These are phyloP conservation scores for Tetramitus jugosus DNA, from an alignment of 208 protist genomes.

Conservation along the genomic window DNA sequence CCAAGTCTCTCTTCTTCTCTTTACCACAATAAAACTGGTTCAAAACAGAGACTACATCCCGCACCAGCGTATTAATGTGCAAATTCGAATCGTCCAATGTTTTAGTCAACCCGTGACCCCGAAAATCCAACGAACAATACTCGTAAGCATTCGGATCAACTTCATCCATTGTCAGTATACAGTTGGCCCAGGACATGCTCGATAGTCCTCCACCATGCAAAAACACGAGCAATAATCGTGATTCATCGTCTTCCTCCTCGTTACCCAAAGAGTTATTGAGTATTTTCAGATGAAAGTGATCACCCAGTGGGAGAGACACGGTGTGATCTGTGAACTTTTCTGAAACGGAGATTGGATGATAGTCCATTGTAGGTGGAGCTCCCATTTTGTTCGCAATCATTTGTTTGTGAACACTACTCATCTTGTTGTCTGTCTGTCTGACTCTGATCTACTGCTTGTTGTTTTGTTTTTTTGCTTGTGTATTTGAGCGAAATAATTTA, in stretches of 20 bases:
- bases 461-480: no score
- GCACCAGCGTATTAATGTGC: conserved; percentile 51
- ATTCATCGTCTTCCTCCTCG: neutral
- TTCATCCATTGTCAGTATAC: conserved; percentile 27
- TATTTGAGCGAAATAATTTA: no score
- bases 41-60: conserved; percentile 55
- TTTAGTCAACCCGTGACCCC: conserved; percentile 62
- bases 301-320: no score
- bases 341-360: no score
- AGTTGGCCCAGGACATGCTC: conserved; percentile 53
- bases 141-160: neutral
- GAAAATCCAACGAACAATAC: conserved; percentile 58
- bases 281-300: no score
- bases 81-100: conserved; percentile 53
- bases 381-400: no score
- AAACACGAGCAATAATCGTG: conserved; percentile 59
- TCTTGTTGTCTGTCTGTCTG: no score
- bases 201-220: conserved; percentile 76
- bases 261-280: no score
- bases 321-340: no score
- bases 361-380: no score
- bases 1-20: conserved; percentile 45
- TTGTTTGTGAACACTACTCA: no score
- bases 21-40: conserved; percentile 38
- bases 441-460: no score